These are phyloP conservation scores for Ascochyta pisi DNA, from an alignment of 2,329 filamentous ascomycete species.

Conservation along the genomic window DNA sequence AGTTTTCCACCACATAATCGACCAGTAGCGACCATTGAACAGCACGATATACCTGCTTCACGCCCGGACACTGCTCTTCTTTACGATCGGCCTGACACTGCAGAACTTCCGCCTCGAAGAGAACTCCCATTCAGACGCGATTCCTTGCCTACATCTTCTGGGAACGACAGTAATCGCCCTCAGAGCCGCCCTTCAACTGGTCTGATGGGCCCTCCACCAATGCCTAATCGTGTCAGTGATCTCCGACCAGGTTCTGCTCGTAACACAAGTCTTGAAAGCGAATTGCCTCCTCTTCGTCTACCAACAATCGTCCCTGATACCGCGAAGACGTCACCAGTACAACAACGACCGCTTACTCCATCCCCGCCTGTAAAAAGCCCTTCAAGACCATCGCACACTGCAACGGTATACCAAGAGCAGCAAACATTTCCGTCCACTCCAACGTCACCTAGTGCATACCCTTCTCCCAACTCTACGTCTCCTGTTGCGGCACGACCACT, in stretches of 20 bases:
- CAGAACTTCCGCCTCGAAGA: constrained; percentile 45
- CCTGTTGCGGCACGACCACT: constrained; percentile 21
- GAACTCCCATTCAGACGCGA: constrained; percentile 51
- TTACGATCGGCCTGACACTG: constrained; percentile 24
- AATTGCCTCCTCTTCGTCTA: constrained; percentile 46
- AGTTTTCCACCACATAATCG: constrained; percentile 5
- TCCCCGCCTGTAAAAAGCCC: neutral
- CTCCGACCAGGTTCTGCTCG: constrained; percentile 30
- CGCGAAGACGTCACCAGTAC: constrained; percentile 2
- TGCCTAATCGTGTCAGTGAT: constrained; percentile 32
- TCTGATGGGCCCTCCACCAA: constrained; percentile 42
- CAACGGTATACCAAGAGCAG: neutral
- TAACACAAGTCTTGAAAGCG: constrained; percentile 23
- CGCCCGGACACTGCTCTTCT: constrained; percentile 30
- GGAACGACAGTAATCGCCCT: constrained; percentile 29
- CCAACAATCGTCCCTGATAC: constrained; percentile 38
- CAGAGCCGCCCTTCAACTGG: constrained; percentile 34
- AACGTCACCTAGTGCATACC: constrained; percentile 17
- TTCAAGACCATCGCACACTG: neutral
- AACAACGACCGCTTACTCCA: constrained; percentile 13
- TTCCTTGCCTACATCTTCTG: constrained; percentile 35
- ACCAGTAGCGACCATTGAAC: constrained; percentile 13
- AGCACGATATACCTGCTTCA: constrained; percentile 2
- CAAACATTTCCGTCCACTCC: constrained; percentile 15
- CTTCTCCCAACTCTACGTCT: neutral